Evolutionary conservation across 257 asterid genomes (phyloP), one percentile per base, ranked within the genome.

Genomic region (Nicotiana noctiflora): DNA sequence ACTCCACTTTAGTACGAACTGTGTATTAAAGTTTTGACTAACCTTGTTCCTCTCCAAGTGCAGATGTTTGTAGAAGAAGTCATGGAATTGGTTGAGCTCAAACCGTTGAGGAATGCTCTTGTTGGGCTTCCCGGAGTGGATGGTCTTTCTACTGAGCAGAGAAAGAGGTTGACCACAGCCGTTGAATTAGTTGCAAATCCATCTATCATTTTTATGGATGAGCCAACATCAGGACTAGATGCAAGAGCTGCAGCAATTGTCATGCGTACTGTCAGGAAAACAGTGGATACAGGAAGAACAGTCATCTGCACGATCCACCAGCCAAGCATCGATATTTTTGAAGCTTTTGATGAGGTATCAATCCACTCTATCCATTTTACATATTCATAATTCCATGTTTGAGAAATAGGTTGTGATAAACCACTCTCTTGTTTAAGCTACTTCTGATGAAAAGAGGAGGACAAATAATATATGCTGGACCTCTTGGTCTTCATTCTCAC

Each of bases 51-150:
- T 32, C 3, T 66, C 62, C 34, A 25, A 40, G 11, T 60, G 34
- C 89, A 93, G 97, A 93, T 92, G 95, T 93, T 93, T 85, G 97
- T 93, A 56, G 97, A 91, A 84, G 98, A 93, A 88, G 93, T 92
- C 11, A 92, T 93, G 96, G 96, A 90, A 62, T 86, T 93, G 83
- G 96, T 93, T 34, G 98, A 93, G 87, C 90, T 93, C 51, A 89
- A 89, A 53, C 89, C 93, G 0, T 68, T 92, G 84, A 88, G 96
- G 77, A 85, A 91, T 52, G 92, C 96, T 10, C 89, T 93, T 6
- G 98, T 93, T 53, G 98, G 98, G 32, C 94, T 92, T 52, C 98
- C 98, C 0, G 98, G 97, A 59, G 88, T 93, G 8, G 87, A 92
- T 10, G 98, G 98, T 49, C 96, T 93, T 31, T 93, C 98, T 3